These are phyloP conservation scores for Eutrema japonicum DNA, from an alignment of 345 rosid species.

Conservation along the genomic window DNA sequence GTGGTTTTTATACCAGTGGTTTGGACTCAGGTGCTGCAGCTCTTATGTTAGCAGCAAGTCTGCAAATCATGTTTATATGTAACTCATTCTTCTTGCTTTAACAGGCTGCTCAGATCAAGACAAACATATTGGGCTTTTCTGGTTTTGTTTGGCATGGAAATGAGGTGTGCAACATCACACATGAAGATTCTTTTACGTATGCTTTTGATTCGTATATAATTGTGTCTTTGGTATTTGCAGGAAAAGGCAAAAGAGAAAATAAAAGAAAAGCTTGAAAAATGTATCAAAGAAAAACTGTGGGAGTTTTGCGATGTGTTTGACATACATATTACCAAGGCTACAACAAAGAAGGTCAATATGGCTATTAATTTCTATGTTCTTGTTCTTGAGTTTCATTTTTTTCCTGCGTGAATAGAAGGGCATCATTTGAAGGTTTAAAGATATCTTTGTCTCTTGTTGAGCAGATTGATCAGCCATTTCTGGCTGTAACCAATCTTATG, in stretches of 20 bases:
- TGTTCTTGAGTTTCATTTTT: slow-evolving; percentile 17
- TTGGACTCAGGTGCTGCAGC: not conserved
- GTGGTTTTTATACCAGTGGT: slow-evolving; percentile 6
- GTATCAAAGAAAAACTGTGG: slow-evolving; percentile 76
- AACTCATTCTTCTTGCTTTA: slow-evolving; percentile 41
- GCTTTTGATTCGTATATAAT: slow-evolving; percentile 15
- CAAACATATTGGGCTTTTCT: slow-evolving; percentile 80
- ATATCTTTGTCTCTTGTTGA: slow-evolving; percentile 18
- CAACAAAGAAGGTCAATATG: slow-evolving; percentile 71
- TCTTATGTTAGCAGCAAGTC: slow-evolving; percentile 30
- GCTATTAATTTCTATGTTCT: not conserved
- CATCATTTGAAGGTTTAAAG: slow-evolving; percentile 17
- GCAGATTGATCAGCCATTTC: slow-evolving; percentile 23
- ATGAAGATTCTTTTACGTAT: slow-evolving; percentile 6
- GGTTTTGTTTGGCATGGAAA: slow-evolving; percentile 95
- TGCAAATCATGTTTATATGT: slow-evolving; percentile 26
- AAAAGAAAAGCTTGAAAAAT: slow-evolving; percentile 88
- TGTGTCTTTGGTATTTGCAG: slow-evolving; percentile 50
- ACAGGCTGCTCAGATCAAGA: slow-evolving; percentile 90
- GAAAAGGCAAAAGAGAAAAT: slow-evolving; percentile 78
- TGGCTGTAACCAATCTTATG: slow-evolving; percentile 14
- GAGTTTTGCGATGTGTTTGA: slow-evolving; percentile 88
- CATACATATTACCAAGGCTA: slow-evolving; percentile 61
- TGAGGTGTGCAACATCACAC: slow-evolving; percentile 60
- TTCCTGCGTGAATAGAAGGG: slow-evolving; percentile 1